Evolutionary conservation across 495 filamentous ascomycete genomes (phyloP), one percentile per base, ranked within the genome.

Genomic region (Aspergillus bridgeri): DNA sequence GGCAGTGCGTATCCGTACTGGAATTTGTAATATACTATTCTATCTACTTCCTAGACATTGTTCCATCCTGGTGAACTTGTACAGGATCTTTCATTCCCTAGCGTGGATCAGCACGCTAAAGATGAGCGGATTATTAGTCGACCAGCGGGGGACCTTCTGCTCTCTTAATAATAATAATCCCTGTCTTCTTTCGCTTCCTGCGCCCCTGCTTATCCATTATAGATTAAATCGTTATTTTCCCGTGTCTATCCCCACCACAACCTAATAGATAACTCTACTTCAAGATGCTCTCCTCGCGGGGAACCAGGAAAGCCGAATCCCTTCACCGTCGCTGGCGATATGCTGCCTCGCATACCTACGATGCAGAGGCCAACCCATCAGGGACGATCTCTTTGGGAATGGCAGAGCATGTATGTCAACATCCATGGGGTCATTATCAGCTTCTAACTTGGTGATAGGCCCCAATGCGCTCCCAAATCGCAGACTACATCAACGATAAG

Each of bases 311-410:
- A 54, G 57, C 65, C 19, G 44, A 62, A 13, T 47, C 59, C 8
- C 60, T 68, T 15, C 56, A 56, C 33, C 59, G 64, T 25, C 68
- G 68, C 13, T 73, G 69, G 66, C 63, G 68, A 25, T 75, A 69
- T 47, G 64, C 64, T 15, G 59, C 60, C 5, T 60, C 60, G 3
- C 65, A 66, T 3, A 63, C 54, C n/a, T 75, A 75, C 55, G 59
- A 75, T 48, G 60, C 58, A 21, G 58, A 67, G 22, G 59, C 64
- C 9, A 70, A 69, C 47, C 68, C 70, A 20, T 49, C 45, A 1
- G 72, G 72, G 2, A 50, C 71, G 24, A 73, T 75, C 18, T 71
- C 70, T 17, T 70, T 73, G 48, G 72, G 64, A 20, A 57, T 69
- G 59, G 72, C 69, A 24, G 69, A 73, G 48, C 71, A 74, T 64